phyloP scores from a whole-genome alignment of 2,329 filamentous ascomycete genomes.

The Juglanconis oblonga region DNA sequence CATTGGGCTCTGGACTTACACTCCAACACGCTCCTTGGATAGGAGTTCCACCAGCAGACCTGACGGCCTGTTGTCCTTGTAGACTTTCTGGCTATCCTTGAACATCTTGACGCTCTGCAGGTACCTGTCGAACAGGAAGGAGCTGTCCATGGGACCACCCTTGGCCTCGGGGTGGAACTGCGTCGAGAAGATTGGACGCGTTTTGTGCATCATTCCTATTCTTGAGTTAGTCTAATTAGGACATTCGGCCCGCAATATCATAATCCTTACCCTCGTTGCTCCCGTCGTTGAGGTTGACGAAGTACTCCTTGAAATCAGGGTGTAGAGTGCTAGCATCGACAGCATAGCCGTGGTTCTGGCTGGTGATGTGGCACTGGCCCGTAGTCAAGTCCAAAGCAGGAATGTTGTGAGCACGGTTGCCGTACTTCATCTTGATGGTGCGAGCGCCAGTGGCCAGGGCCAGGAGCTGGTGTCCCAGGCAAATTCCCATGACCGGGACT shows the following conservation, averaged over 20 bases:
- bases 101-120: constrained; percentile 84
- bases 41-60: constrained; percentile 87
- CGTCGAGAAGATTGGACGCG: constrained; percentile 93
- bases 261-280: constrained; percentile 75
- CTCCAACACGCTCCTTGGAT: constrained; percentile 91
- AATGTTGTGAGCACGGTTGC: constrained; percentile 98
- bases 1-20: constrained; percentile 33
- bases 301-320: constrained; percentile 93
- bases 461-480: constrained; percentile 93
- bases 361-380: constrained; percentile 96
- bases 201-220: constrained; percentile 83
- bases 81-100: constrained; percentile 77
- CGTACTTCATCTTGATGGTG: constrained; percentile 98
- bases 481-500: constrained; percentile 95
- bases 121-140: constrained; percentile 96
- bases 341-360: constrained; percentile 97
- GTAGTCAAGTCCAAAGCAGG: constrained; percentile 92
- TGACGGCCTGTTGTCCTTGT: constrained; percentile 83
- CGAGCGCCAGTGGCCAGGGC: constrained; percentile 83
- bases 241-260: constrained; percentile 15
- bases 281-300: constrained; percentile 95
- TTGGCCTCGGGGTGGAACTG: constrained; percentile 99
- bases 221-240: constrained; percentile 14
- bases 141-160: constrained; percentile 92
- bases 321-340: constrained; percentile 82